These are phyloP conservation scores for Schoenoplectus tabernaemontani DNA, from an alignment of 202 grass and related monocot genomes.

Conservation along the genomic window DNA sequence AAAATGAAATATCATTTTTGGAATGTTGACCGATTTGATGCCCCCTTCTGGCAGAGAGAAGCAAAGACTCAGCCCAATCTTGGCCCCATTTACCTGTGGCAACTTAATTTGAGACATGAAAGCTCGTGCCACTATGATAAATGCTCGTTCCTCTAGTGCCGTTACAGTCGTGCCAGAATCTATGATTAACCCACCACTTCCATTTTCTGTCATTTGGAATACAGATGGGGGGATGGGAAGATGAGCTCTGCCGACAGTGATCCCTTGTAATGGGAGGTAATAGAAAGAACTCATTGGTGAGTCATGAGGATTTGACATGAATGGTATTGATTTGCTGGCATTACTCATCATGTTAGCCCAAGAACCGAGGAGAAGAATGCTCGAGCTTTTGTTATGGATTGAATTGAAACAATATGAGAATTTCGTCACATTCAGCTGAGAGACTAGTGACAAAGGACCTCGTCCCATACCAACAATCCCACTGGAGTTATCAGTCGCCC, in stretches of 20 bases:
- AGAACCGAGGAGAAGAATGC: conserved; percentile 28
- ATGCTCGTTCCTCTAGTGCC: conserved; percentile 45
- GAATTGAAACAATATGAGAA: conserved; percentile 43
- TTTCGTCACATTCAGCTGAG: conserved; percentile 31
- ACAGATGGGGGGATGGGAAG: conserved; percentile 48
- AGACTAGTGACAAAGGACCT: conserved; percentile 26
- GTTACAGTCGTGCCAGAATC: conserved; percentile 65
- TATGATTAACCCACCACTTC: conserved; percentile 52
- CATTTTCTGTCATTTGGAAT: conserved; percentile 34
- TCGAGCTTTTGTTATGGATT: not conserved
- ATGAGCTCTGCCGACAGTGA: conserved; percentile 32
- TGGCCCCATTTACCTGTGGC: conserved; percentile 32
- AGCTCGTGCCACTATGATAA: conserved; percentile 26
- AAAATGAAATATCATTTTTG: conserved; percentile 51
- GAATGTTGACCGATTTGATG: conserved; percentile 26
- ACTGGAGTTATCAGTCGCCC: conserved; percentile 11
- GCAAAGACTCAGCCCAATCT: conserved; percentile 45
- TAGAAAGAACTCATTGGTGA: conserved; percentile 42
- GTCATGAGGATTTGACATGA: conserved; percentile 25
- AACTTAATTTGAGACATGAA: conserved; percentile 27
- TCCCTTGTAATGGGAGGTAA: conserved; percentile 61
- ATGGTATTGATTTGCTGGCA: conserved; percentile 31
- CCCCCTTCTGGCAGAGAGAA: conserved; percentile 30
- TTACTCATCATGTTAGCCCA: conserved; percentile 17
- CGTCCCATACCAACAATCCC: conserved; percentile 40